Conservation (phyloP, 129 eudicot species). For the carrot (Daucus carota) region DNA sequence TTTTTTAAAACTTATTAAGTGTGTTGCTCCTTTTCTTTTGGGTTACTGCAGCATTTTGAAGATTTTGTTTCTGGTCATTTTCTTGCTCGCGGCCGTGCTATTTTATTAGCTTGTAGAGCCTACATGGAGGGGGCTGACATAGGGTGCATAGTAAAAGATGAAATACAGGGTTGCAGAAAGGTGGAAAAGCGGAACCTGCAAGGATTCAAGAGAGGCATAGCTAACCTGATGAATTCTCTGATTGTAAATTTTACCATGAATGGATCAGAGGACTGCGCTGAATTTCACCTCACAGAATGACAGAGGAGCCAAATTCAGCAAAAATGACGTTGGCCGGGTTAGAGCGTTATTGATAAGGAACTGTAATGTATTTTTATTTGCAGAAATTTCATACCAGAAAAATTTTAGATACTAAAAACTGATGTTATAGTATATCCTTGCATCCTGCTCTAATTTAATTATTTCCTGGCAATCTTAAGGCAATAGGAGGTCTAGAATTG, state of each 20-base stretch:
- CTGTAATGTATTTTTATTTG: too few relatives aligned
- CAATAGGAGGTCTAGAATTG: too few relatives aligned
- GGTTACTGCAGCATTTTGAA: conserved; percentile 56
- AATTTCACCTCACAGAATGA: conserved; percentile 32
- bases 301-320: not conserved
- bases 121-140: conserved; percentile 64
- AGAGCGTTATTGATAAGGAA: too few relatives aligned
- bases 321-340: not conserved
- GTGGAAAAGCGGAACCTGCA: conserved; percentile 18
- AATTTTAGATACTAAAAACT: not conserved
- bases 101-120: conserved; percentile 56
- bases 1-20: not conserved
- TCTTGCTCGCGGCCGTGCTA: conserved; percentile 42
- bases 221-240: conserved; percentile 38
- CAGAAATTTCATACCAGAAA: not conserved
- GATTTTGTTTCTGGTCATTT: too few relatives aligned
- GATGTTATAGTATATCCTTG: too few relatives aligned
- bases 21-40: not conserved
- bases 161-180: conserved; percentile 5
- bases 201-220: conserved; percentile 23
- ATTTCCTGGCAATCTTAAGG: not conserved
- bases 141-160: conserved; percentile 31
- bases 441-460: not conserved
- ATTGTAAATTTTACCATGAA: conserved; percentile 26
- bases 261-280: conserved; percentile 49